Base-by-base conservation (phyloP, 176 grass and related monocot species). In the Phoenix roebelenii region DNA sequence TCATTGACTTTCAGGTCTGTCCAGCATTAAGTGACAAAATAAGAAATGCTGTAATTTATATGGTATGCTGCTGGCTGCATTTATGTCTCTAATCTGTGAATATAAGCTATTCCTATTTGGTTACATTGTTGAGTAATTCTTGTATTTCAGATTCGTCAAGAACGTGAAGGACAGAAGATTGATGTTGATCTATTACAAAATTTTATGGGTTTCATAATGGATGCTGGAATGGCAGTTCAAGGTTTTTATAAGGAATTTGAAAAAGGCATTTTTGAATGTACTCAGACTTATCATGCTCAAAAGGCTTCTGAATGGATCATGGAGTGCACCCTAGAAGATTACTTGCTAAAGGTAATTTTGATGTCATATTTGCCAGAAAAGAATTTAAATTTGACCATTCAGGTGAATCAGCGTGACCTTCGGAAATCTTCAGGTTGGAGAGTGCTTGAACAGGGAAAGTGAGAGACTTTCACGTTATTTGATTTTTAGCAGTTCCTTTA, bases 241-340 rank as follows among this genome's bases (percentile, higher is more conserved):
- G 25, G 3, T 28, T 28, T 28, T 28, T 28, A 28, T 28, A 28
- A 28, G 23, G 57, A 25, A 50, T 63, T 85, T 28, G 61, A 60
- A 55, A 76, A 63, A 55, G 72, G 52, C 51, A 52, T 85, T 54
- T 53, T 72, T 73, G 52, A 80, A 32, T 72, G 76, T 64, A 72
- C 77, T 44, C 80, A 72, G 53, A 50, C 16, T 25, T 77, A 80
- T 68, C 76, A 85, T 60, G 76, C 82, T 22, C 67, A 16, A 68
- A 85, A 54, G 72, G 61, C 62, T 64, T 69, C 63, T 32, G 82
- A 72, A 63, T 85, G 82, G 82, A 72, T 80, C 72, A 51, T 44
- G 54, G 72, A 72, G n/a, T 77, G 76, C 63, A 65, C 72, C 72
- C 54, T 80, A 14, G 25, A 28, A 28, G 77, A 85, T 73, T 85